A percentile compares a stretch with the other conserved stretches of the same genome.
Evolutionary conservation across 2,329 filamentous ascomycete species (phyloP).

Genomic region (Ophiostoma quercus): DNA sequence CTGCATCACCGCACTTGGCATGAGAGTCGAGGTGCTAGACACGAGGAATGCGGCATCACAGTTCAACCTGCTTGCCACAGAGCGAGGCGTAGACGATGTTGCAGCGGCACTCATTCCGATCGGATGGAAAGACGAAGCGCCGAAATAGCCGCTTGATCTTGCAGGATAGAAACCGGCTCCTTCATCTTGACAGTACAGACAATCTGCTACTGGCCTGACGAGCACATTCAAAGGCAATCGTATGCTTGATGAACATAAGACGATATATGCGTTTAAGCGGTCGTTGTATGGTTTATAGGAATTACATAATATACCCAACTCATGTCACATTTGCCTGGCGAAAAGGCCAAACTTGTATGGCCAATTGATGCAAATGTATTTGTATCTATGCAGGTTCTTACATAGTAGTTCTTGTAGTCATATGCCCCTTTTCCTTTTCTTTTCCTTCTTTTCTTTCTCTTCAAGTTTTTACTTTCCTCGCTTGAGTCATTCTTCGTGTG

Average conservation of each 20-base stretch:
- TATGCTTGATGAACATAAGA: background rate
- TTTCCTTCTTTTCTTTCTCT: background rate
- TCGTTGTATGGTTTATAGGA: background rate
- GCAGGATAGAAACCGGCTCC: too few species aligned
- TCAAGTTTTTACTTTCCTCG: background rate
- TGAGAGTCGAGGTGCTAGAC: slow-evolving; percentile 82
- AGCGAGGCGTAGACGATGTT: slow-evolving; percentile 77
- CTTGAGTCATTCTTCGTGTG: background rate
- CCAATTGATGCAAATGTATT: background rate
- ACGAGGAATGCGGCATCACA: slow-evolving; percentile 91
- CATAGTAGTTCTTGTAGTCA: background rate
- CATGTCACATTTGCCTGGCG: background rate
- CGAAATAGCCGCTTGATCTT: background rate
- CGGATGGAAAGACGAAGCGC: slow-evolving; percentile 62
- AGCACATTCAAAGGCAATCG: background rate
- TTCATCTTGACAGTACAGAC: too few species aligned
- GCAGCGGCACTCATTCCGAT: slow-evolving; percentile 83
- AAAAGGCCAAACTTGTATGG: background rate
- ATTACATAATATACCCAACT: background rate
- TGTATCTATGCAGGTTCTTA: too few species aligned
- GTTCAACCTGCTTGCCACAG: slow-evolving; percentile 92
- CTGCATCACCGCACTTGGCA: slow-evolving; percentile 69
- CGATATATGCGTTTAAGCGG: background rate
- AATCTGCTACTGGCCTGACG: background rate
- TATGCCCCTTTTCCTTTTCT: background rate